Percentiles rank a stretch among this genome's conserved stretches.
These are phyloP conservation scores for Quaeritorhiza haematococci DNA, from an alignment of 371 early-diverging fungal species.

Conservation along the genomic window DNA sequence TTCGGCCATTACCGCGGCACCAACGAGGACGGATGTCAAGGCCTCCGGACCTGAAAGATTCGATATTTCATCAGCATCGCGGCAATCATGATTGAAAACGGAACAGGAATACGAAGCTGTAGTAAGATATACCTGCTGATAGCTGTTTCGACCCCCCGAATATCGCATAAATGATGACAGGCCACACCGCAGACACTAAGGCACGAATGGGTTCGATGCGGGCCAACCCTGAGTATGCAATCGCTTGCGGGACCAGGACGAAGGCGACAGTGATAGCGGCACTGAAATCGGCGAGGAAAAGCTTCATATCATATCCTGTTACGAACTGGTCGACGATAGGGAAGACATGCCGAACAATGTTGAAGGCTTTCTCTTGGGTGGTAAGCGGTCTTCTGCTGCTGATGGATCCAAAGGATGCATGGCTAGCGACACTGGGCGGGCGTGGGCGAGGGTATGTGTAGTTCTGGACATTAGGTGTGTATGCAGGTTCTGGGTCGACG, in stretches of 20 bases:
- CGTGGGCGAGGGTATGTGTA: no score
- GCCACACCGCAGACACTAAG: constrained; percentile 26
- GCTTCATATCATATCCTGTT: constrained; percentile 8
- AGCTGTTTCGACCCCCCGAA: constrained; percentile 26
- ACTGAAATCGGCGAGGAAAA: constrained; percentile 20
- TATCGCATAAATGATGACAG: constrained; percentile 27
- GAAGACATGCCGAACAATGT: no score
- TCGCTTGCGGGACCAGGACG: constrained; percentile 33
- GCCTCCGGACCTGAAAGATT: constrained; percentile 88
- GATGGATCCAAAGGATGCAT: no score
- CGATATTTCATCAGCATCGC: no score
- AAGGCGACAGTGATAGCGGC: constrained; percentile 33
- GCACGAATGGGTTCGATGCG: constrained; percentile 16
- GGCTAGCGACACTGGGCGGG: no score
- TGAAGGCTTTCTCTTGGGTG: no score
- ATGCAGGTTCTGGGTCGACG: no score
- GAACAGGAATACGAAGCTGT: no score
- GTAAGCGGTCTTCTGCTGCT: no score
- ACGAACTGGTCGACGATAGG: constrained; percentile 20
- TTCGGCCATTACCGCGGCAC: constrained; percentile 63
- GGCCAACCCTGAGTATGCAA: constrained; percentile 28
- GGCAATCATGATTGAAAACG: no score
- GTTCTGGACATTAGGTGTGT: no score
- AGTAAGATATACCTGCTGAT: no score
- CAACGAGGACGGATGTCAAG: constrained; percentile 80